These are phyloP conservation scores for Houttuynia cordata DNA, from an alignment of 164 flowering plant species.

Conservation along the genomic window DNA sequence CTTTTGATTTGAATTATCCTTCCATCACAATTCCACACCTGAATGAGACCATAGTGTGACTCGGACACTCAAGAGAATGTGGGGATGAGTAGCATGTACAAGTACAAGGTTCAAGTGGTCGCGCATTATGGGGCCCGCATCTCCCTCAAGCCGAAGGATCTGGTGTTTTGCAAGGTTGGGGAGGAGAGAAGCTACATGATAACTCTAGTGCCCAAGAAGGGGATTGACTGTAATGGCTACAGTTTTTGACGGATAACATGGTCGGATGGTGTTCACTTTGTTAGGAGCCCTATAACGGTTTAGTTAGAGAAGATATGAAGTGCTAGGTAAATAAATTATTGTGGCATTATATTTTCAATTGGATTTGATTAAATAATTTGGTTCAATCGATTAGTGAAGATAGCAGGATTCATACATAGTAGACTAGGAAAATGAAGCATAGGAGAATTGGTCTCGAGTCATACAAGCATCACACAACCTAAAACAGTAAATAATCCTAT, in stretches of 20 bases:
- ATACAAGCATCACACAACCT: too few relatives aligned
- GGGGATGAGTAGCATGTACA: conserved; percentile 12
- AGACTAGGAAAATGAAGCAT: too few relatives aligned
- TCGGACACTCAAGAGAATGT: conserved; percentile 17
- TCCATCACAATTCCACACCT: conserved; percentile 11
- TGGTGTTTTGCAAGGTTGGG: conserved; percentile 16
- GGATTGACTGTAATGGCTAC: neutral
- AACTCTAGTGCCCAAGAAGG: conserved; percentile 4
- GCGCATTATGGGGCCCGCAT: conserved; percentile 6
- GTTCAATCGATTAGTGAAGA: too few relatives aligned
- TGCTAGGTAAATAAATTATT: too few relatives aligned
- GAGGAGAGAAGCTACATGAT: conserved; percentile 23
- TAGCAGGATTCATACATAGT: too few relatives aligned
- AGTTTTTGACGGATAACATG: conserved; percentile 21
- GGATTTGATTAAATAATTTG: too few relatives aligned
- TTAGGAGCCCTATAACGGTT: conserved; percentile 13
- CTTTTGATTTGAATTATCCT: conserved; percentile 20
- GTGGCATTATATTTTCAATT: too few relatives aligned
- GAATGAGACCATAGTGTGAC: conserved; percentile 4
- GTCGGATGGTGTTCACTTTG: too few relatives aligned
- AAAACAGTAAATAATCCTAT: too few relatives aligned
- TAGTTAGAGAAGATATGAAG: too few relatives aligned
- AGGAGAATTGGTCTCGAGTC: too few relatives aligned
- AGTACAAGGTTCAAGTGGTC: conserved; percentile 4
- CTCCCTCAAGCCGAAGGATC: conserved; percentile 15